Evolutionary conservation across 148 eudicot species (phyloP), one percentile per base, ranked within the genome.

Genomic region (Nepenthes mirabilis): DNA sequence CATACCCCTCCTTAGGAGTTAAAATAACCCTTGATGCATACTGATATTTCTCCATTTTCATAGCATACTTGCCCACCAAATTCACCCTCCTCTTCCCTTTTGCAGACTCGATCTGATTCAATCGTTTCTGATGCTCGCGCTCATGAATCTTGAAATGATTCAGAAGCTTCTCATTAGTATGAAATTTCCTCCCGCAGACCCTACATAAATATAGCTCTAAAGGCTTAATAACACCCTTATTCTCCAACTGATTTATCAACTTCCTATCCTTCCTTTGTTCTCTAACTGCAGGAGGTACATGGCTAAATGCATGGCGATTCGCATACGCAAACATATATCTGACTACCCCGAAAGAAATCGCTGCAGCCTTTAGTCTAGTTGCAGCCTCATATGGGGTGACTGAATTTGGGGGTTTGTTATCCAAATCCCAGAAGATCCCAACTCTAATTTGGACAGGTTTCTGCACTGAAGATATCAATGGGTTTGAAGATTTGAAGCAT

Each of bases 341-440:
- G 49, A 86, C 88, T 56, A 79, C 40, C 43, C 97, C 97, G 53
- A 90, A 82, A 37, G 72, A 64, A n/a, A 77, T 65, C 6, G 78
- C 85, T 2, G 86, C 84, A 63, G 58, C 81, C 68, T 71, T 90
- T 36, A 90, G 56, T 76, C 77, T 70, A 51, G 68, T 51, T 5
- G 88, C 91, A 12, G 88, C 95, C 53, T 84, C 91, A 65, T 65
- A 84, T 1, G 90, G 88, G 12, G 86, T 68, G 14, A 72, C 57
- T 57, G 83, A 71, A 49, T 75, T 90, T 14, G 95, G 97, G 36
- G 95, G 88, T 67, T 84, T 86, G 76, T 90, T 90, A 55, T 84
- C 86, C 57, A 90, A 74, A 68, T 90, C 97, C 97, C 97, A 90
- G 58, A 90, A 90, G 34, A 90, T 77, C 9, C 80, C 97, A 33